Conservation (phyloP, 1,139 yeast species). For the Debaryomyces nepalensis region DNA sequence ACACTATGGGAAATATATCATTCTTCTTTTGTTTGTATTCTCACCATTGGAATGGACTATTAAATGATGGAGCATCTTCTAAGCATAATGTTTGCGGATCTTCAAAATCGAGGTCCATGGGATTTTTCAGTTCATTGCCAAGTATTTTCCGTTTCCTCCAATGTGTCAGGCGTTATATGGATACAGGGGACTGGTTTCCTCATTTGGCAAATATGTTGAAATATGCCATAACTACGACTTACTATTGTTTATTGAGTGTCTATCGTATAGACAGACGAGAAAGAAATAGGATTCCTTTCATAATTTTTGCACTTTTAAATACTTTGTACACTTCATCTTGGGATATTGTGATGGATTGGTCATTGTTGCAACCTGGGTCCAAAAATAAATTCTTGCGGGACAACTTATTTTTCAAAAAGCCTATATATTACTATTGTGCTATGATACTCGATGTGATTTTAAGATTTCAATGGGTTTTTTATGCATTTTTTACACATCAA, state of each 20-base stretch:
- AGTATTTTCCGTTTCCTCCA: conserved; percentile 90
- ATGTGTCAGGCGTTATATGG: conserved; percentile 88
- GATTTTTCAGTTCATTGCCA: conserved; percentile 83
- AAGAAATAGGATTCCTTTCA: conserved; percentile 59
- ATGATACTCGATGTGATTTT: conserved; percentile 72
- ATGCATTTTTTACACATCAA: conserved; percentile 69
- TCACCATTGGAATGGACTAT: conserved; percentile 63
- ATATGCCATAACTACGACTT: conserved; percentile 66
- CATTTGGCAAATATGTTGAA: conserved; percentile 91
- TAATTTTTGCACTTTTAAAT: conserved; percentile 74
- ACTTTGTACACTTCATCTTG: conserved; percentile 73
- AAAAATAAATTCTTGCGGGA: conserved; percentile 67
- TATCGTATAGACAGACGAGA: conserved; percentile 66
- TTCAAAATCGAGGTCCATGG: conserved; percentile 73
- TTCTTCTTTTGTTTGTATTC: conserved; percentile 85
- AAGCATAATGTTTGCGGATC: conserved; percentile 67
- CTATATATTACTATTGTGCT: conserved; percentile 70
- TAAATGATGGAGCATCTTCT: conserved; percentile 40
- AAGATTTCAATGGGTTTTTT: conserved; percentile 91
- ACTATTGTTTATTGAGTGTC: conserved; percentile 75
- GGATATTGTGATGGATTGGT: conserved; percentile 98
- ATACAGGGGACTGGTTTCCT: conserved; percentile 95
- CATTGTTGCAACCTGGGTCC: conserved; percentile 71
- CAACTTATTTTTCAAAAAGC: conserved; percentile 64
- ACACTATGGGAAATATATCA: conserved; percentile 83